phyloP scores from a whole-genome alignment of 83 land plant species.

The Picea engelmannii region DNA sequence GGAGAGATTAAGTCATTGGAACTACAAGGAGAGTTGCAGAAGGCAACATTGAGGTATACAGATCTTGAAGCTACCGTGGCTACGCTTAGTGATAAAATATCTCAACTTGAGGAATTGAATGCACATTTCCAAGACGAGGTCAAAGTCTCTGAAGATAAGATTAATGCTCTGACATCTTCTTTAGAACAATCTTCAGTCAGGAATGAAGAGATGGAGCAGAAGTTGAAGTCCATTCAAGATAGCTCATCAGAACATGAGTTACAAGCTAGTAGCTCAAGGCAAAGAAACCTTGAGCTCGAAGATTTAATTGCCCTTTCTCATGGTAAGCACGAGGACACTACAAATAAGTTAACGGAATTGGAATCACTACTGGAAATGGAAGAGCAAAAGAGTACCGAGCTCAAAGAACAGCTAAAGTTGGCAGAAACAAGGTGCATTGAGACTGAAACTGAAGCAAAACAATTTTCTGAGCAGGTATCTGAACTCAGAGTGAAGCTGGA shows the following conservation, averaged over 20 bases:
- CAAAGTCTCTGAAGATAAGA: slow-evolving; percentile 37
- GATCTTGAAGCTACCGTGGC: slow-evolving; percentile 37
- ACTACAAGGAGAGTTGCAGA: slow-evolving; percentile 33
- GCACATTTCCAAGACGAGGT: slow-evolving; percentile 24
- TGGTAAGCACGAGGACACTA: no score
- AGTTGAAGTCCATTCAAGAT: slow-evolving; percentile 12
- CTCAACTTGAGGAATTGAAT: slow-evolving; percentile 45
- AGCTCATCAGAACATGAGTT: not conserved
- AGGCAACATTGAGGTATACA: slow-evolving; percentile 27
- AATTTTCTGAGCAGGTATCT: no score
- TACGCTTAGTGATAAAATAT: slow-evolving; percentile 31
- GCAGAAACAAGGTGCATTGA: no score
- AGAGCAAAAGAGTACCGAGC: no score
- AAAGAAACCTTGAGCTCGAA: no score
- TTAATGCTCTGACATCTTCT: slow-evolving; percentile 29
- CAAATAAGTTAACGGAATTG: no score
- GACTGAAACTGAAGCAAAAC: no score
- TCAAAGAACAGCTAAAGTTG: no score
- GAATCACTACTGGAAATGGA: no score
- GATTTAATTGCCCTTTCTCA: no score
- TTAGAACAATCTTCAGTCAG: slow-evolving; percentile 19
- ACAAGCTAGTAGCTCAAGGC: no score
- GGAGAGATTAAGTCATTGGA: slow-evolving; percentile 22
- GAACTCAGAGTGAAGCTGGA: no score
- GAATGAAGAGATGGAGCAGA: slow-evolving; percentile 30